Evolutionary conservation across 2,329 filamentous ascomycete genomes (phyloP).

Genomic region (Botryotinia globosa): DNA sequence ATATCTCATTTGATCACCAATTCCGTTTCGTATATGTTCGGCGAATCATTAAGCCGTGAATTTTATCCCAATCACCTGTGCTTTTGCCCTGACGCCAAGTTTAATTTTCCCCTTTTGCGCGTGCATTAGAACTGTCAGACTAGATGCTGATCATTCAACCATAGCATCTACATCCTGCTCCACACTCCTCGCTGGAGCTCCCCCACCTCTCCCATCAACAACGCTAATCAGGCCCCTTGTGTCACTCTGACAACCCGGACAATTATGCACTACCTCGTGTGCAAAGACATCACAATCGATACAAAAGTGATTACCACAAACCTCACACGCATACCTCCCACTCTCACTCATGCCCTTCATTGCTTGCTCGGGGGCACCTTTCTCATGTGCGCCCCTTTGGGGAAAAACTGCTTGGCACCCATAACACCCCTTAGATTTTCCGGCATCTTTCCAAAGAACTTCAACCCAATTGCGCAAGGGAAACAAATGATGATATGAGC

Average conservation of each 20-base stretch:
- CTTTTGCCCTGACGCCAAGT: conserved; percentile 1
- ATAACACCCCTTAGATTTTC: conserved; percentile 59
- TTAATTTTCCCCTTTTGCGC: background rate
- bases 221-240: conserved; percentile 22
- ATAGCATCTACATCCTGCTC: conserved; percentile 10
- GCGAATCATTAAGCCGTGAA: background rate
- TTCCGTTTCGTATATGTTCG: background rate
- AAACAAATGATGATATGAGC: conserved; percentile 92
- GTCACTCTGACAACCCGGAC: conserved; percentile 68
- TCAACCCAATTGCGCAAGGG: conserved; percentile 87
- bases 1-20: background rate
- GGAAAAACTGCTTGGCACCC: conserved; percentile 60
- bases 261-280: conserved; percentile 93
- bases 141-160: conserved; percentile 3
- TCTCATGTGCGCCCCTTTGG: conserved; percentile 32
- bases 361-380: conserved; percentile 27
- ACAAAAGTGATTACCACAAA: conserved; percentile 90
- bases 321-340: conserved; percentile 81
- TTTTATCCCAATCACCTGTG: background rate
- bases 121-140: background rate
- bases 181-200: background rate
- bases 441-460: conserved; percentile 77
- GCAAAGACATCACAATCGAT: conserved; percentile 97
- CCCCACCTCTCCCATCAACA: background rate
- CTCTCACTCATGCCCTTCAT: conserved; percentile 75